Conservation (phyloP, 2,329 filamentous ascomycete species). For the Fusarium nygamai region DNA sequence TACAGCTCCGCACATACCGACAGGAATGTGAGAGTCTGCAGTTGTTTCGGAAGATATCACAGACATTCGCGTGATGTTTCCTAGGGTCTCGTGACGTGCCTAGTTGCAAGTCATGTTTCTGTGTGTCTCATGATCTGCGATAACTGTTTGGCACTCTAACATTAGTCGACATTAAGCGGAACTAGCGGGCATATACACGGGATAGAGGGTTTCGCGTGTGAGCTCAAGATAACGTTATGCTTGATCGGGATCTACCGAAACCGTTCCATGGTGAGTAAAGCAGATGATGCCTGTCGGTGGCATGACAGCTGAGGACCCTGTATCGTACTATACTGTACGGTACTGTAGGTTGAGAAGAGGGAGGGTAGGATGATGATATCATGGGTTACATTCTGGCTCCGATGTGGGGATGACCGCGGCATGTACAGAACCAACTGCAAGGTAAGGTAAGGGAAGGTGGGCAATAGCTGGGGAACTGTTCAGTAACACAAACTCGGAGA, state of each 20-base stretch:
- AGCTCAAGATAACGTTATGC: slow-evolving; percentile 1
- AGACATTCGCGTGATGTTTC: slow-evolving; percentile 16
- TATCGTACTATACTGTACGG: background rate
- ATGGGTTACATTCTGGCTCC: slow-evolving; percentile 32
- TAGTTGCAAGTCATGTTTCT: slow-evolving; percentile 21
- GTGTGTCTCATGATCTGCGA: slow-evolving; percentile 16
- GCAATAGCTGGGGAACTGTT: background rate
- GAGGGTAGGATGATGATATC: slow-evolving; percentile 43
- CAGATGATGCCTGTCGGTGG: slow-evolving; percentile 38
- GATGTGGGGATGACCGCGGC: slow-evolving; percentile 24
- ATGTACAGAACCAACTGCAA: background rate
- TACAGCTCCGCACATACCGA: background rate
- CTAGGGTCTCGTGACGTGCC: slow-evolving; percentile 23
- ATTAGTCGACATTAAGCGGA: slow-evolving; percentile 1
- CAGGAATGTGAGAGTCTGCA: slow-evolving; percentile 9
- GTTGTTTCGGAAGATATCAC: slow-evolving; percentile 19
- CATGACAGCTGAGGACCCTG: slow-evolving; percentile 32
- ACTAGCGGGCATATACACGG: background rate
- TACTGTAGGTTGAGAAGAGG: slow-evolving; percentile 1
- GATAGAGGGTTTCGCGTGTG: background rate
- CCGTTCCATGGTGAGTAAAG: slow-evolving; percentile 1
- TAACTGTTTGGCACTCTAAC: background rate
- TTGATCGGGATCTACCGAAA: slow-evolving; percentile 35
- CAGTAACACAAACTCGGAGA: slow-evolving; percentile 4
- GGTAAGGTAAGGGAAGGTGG: background rate